Conservation (phyloP, 2,329 filamentous ascomycete genomes). For the Sporothrix inflata region DNA sequence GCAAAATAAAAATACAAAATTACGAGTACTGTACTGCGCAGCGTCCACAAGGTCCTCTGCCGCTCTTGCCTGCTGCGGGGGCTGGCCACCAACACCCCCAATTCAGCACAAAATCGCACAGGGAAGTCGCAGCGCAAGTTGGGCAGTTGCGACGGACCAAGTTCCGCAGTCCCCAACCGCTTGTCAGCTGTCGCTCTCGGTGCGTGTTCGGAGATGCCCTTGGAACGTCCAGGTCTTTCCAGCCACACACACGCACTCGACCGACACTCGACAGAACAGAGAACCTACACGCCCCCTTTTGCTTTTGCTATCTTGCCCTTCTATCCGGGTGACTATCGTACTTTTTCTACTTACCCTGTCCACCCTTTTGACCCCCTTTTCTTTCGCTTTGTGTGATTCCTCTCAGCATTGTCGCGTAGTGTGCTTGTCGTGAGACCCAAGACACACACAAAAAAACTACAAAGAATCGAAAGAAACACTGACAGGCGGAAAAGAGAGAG, state of each 20-base stretch:
- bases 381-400: background rate
- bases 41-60: background rate
- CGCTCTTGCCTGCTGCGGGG: constrained; percentile 4
- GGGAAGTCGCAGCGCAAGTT: background rate
- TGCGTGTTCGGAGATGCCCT: constrained; percentile 22
- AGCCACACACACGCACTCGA: constrained; percentile 8
- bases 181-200: constrained; percentile 6
- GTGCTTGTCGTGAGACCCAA: background rate
- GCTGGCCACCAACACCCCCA: background rate
- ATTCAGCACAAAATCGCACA: background rate
- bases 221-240: background rate
- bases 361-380: background rate
- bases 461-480: background rate
- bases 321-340: background rate
- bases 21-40: background rate
- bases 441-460: background rate
- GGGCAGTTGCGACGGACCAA: background rate
- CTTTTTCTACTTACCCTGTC: constrained; percentile 20
- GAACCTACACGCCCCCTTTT: background rate
- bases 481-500: background rate
- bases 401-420: background rate
- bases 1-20: background rate
- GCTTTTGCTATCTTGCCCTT: constrained; percentile 5
- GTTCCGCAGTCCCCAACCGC: constrained; percentile 16
- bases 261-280: background rate